phyloP scores from a whole-genome alignment of 805 yeast genomes.

The Lipomyces spencermartinsiae region DNA sequence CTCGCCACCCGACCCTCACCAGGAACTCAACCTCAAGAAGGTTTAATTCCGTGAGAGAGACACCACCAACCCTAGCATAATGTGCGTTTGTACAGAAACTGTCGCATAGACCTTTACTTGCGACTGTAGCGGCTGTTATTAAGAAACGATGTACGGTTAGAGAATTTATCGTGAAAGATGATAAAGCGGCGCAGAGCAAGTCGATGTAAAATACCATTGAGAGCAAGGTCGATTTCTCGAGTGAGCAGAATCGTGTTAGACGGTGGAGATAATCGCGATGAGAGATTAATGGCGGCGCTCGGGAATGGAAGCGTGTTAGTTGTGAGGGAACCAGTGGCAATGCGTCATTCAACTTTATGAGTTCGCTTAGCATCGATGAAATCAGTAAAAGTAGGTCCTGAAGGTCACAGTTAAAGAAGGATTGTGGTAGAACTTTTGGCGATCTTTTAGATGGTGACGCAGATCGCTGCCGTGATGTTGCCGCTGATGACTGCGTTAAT shows the following conservation, averaged over 20 bases:
- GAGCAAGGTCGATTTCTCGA: slow-evolving; percentile 82
- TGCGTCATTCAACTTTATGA: slow-evolving; percentile 76
- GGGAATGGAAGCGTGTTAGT: slow-evolving; percentile 89
- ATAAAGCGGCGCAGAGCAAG: slow-evolving; percentile 75
- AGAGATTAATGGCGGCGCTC: slow-evolving; percentile 89
- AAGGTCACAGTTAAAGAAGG: slow-evolving; percentile 69
- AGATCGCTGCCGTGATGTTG: neutral
- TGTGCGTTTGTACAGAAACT: slow-evolving; percentile 92
- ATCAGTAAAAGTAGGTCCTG: slow-evolving; percentile 74
- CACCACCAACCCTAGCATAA: slow-evolving; percentile 96
- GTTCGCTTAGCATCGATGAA: slow-evolving; percentile 77
- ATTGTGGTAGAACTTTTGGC: slow-evolving; percentile 50
- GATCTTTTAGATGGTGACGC: neutral
- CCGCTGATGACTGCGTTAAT: neutral
- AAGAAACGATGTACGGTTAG: slow-evolving; percentile 92
- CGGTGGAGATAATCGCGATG: slow-evolving; percentile 77
- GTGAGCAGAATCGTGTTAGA: slow-evolving; percentile 79
- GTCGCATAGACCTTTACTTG: slow-evolving; percentile 90
- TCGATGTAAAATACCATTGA: slow-evolving; percentile 91
- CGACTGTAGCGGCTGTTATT: slow-evolving; percentile 87
- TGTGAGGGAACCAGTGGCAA: slow-evolving; percentile 48
- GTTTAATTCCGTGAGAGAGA: slow-evolving; percentile 80
- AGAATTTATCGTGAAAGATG: slow-evolving; percentile 82
- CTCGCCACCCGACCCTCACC: slow-evolving; percentile 76
- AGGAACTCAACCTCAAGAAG: slow-evolving; percentile 88